phyloP scores from a whole-genome alignment of 2,329 filamentous ascomycete species.

The Calonectria fujianensis region DNA sequence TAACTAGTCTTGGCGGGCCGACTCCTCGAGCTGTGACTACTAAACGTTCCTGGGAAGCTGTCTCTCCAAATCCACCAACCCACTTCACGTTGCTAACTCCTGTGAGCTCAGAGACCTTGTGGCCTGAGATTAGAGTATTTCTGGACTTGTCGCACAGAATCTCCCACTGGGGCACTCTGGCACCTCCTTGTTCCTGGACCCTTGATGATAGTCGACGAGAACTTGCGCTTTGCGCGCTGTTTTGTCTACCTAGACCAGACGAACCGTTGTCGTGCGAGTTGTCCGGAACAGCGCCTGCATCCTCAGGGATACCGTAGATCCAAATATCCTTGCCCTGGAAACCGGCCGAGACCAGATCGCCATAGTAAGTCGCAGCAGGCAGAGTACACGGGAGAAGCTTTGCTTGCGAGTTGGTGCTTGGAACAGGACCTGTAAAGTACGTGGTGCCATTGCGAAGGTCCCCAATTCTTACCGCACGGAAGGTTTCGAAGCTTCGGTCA shows the following conservation, averaged over 20 bases:
- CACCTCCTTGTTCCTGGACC: constrained; percentile 55
- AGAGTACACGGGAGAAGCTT: constrained; percentile 81
- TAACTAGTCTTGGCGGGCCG: constrained; percentile 72
- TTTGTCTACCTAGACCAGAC: constrained; percentile 56
- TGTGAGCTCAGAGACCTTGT: constrained; percentile 77
- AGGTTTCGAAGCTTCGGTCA: constrained; percentile 84
- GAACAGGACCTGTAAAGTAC: constrained; percentile 84
- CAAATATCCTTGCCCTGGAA: constrained; percentile 84
- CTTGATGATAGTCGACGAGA: constrained; percentile 59
- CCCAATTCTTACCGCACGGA: constrained; percentile 84
- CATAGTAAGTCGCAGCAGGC: constrained; percentile 80
- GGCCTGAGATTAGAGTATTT: constrained; percentile 82
- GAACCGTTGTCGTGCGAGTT: constrained; percentile 53
- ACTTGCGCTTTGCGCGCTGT: constrained; percentile 54
- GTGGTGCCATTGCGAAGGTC: constrained; percentile 85
- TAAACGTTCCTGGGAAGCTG: constrained; percentile 73
- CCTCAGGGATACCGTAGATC: constrained; percentile 86
- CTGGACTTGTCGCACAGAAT: constrained; percentile 80
- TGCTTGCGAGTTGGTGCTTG: constrained; percentile 69
- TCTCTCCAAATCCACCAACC: constrained; percentile 75
- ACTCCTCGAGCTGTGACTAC: constrained; percentile 85
- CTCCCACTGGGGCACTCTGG: constrained; percentile 79
- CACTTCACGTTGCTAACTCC: constrained; percentile 83
- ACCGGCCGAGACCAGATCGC: constrained; percentile 83
- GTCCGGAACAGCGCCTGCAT: constrained; percentile 78